Evolutionary conservation across 495 filamentous ascomycete genomes (phyloP), one percentile per base, ranked within the genome.

Genomic region (Parathielavia hyrcaniae): DNA sequence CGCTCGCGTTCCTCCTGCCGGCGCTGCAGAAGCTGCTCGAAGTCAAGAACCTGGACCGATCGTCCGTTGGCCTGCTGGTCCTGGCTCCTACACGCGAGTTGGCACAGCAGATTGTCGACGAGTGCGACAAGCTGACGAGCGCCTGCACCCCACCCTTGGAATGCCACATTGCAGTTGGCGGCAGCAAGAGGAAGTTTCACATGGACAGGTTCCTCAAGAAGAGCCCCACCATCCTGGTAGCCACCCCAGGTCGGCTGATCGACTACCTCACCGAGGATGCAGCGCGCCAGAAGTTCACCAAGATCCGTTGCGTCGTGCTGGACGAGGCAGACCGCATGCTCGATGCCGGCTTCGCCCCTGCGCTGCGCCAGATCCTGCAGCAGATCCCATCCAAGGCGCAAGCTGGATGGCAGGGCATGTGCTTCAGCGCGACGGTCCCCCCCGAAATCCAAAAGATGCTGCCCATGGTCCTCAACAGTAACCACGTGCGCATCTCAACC

Each of bases 261-360:
- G 91, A 97, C 73, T 80, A 95, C 50, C 82, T 95, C 50, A 81
- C 84, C 59, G 91, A 96, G 61, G 87, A 86, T 2, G 81, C 79
- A 4, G 81, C 88, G 20, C 88, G 90, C 12, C 90, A 92, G 67
- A 80, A 89, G 65, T 79, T 97, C 19, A 81, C 75, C 45, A 82
- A 83, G 50, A 84, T 90, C 44, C 83, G 61, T 65, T 74, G 69
- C 55, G 61, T 95, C 22, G 88, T 97, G 7, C 79, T 97, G 3
- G 91, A 97, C 62, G 91, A 97, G 75, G 91, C 91, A 9, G 91
- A 97, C 70, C 82, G 91, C 52, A 97, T 97, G 91, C 81, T 97
- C 19, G 91, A 97, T 69, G 92, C 90, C 63, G 89, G 91, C 9
- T 97, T 97, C 69, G 86, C 93, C 64, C 87, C 93, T 36, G 88